These are phyloP conservation scores for Venturia aucupariae DNA, from an alignment of 2,329 filamentous ascomycete genomes.

Conservation along the genomic window DNA sequence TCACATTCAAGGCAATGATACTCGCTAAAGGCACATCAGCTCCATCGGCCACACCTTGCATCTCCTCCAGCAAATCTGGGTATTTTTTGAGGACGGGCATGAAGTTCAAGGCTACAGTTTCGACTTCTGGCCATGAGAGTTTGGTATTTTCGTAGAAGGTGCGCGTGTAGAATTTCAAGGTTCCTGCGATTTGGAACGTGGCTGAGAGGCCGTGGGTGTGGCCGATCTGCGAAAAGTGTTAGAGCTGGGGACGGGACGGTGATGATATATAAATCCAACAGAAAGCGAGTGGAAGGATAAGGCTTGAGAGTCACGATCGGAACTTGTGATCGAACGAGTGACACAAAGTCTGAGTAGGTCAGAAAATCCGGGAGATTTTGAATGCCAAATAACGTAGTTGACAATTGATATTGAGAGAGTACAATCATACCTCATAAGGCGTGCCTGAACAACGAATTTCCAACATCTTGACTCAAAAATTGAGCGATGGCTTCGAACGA, in stretches of 20 bases:
- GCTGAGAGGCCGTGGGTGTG: conserved; percentile 36
- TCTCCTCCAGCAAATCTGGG: conserved; percentile 36
- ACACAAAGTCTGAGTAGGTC: too few species aligned
- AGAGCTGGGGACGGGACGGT: not conserved
- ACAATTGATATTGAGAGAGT: too few species aligned
- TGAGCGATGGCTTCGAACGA: too few species aligned
- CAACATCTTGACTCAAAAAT: too few species aligned
- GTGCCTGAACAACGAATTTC: too few species aligned
- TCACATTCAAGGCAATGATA: conserved; percentile 49
- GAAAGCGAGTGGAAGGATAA: not conserved
- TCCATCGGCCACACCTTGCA: conserved; percentile 41
- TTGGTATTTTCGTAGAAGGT: conserved; percentile 41
- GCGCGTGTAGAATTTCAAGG: conserved; percentile 38
- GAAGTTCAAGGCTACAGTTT: conserved; percentile 38
- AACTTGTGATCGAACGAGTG: too few species aligned
- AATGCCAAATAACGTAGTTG: not conserved
- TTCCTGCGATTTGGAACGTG: conserved; percentile 30
- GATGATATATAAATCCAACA: not conserved
- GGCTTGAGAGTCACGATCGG: too few species aligned
- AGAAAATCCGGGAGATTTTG: too few species aligned
- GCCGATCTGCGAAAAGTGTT: conserved; percentile 34
- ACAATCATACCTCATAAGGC: too few species aligned
- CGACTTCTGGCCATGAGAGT: conserved; percentile 38
- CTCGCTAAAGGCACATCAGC: conserved; percentile 38
- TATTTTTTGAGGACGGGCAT: conserved; percentile 35